phyloP scores from a whole-genome alignment of 768 basidiomycete species.

The Mycena galericulata region DNA sequence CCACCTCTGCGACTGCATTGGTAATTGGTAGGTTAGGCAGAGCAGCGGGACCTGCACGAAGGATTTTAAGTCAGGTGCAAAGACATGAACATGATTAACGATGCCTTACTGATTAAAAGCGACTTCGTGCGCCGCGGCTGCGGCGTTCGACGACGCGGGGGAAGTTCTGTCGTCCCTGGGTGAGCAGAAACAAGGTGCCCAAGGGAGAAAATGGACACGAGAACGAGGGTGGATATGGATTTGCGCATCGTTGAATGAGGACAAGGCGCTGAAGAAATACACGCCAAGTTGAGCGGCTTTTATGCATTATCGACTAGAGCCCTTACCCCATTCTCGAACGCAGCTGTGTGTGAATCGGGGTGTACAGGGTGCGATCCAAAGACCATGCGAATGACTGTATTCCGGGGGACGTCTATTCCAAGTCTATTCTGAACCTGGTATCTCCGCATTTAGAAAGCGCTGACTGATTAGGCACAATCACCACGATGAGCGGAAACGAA shows the following conservation, averaged over 20 bases:
- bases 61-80: neutral
- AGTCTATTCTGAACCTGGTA: slow-evolving; percentile 20
- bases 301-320: slow-evolving; percentile 4
- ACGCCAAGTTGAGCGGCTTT: slow-evolving; percentile 10
- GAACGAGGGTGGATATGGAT: slow-evolving; percentile 11
- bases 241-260: slow-evolving; percentile 18
- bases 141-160: slow-evolving; percentile 7
- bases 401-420: slow-evolving; percentile 15
- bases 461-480: slow-evolving; percentile 18
- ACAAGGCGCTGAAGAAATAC: slow-evolving; percentile 14
- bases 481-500: neutral
- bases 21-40: slow-evolving; percentile 33
- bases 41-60: slow-evolving; percentile 26
- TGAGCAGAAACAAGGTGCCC: slow-evolving; percentile 15
- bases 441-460: slow-evolving; percentile 20
- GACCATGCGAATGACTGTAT: slow-evolving; percentile 19
- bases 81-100: neutral
- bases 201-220: slow-evolving; percentile 15
- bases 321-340: neutral
- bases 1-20: slow-evolving; percentile 23
- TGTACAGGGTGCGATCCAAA: neutral
- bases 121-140: slow-evolving; percentile 27
- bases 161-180: neutral
- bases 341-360: neutral
- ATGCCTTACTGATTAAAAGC: slow-evolving; percentile 27